phyloP scores from a whole-genome alignment of 352 stramenopile genomes.

The Phytophthora foliorum region DNA sequence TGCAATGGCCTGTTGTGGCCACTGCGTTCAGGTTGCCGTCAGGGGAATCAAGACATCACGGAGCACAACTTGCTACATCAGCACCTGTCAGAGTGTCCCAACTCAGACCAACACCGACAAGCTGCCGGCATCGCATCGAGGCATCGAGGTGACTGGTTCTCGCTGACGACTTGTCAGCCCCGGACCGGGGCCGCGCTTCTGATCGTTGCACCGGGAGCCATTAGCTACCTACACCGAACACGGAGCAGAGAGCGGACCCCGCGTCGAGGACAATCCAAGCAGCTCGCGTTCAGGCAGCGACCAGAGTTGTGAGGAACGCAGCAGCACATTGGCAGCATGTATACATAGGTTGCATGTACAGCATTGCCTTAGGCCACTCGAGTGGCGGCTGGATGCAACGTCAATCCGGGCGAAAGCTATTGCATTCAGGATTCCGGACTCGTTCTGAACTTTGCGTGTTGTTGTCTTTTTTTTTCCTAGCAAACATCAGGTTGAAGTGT shows the following conservation, averaged over 20 bases:
- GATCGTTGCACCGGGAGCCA: background rate
- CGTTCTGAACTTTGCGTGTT: background rate
- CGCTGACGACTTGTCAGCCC: no score
- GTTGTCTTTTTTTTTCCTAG: no score
- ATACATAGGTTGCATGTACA: background rate
- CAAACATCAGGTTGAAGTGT: no score
- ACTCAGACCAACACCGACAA: background rate
- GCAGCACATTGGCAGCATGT: background rate
- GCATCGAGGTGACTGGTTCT: background rate
- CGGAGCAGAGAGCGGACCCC: background rate
- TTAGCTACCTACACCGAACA: constrained; percentile 1
- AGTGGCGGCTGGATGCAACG: background rate
- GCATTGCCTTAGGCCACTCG: background rate
- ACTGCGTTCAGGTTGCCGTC: background rate
- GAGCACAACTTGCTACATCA: background rate
- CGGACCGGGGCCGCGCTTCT: no score
- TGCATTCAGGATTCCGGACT: constrained; percentile 6
- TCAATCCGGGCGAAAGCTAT: constrained; percentile 16
- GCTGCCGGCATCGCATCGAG: no score
- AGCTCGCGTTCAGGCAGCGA: background rate
- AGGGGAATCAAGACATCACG: background rate
- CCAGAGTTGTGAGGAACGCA: background rate
- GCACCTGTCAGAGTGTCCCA: background rate
- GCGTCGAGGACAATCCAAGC: background rate
- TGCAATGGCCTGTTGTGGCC: background rate